Evolutionary conservation across 1,284 basidiomycete genomes (phyloP).

Genomic region (Omphalotus olearius): DNA sequence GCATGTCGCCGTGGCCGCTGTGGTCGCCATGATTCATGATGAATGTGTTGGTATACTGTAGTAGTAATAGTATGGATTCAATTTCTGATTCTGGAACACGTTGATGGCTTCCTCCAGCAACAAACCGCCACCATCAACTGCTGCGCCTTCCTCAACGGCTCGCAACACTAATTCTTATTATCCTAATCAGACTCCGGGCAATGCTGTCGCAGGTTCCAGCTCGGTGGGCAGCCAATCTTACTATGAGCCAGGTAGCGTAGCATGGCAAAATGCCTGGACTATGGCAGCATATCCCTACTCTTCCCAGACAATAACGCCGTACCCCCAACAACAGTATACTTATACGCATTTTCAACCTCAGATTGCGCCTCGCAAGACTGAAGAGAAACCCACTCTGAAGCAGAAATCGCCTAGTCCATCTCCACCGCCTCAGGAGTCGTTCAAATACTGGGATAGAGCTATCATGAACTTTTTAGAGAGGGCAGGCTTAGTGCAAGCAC

Average conservation of each 20-base stretch:
- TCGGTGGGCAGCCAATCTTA: slow-evolving; percentile 3
- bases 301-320: slow-evolving; percentile 4
- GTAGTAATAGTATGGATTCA: too few species aligned
- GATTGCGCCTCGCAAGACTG: background rate
- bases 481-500: slow-evolving; percentile 56
- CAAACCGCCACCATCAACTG: slow-evolving; percentile 6
- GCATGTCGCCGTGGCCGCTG: slow-evolving; percentile 45
- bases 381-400: slow-evolving; percentile 3
- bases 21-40: slow-evolving; percentile 37
- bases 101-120: slow-evolving; percentile 7
- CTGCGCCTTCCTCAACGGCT: background rate
- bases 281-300: slow-evolving; percentile 14
- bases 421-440: slow-evolving; percentile 37
- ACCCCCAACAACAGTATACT: slow-evolving; percentile 14
- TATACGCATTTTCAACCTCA: slow-evolving; percentile 9
- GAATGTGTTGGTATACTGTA: background rate
- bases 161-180: background rate
- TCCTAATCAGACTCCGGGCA: slow-evolving; percentile 1
- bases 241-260: slow-evolving; percentile 3
- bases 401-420: slow-evolving; percentile 22
- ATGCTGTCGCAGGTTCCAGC: slow-evolving; percentile 4
- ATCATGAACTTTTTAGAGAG: slow-evolving; percentile 50
- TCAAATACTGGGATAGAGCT: slow-evolving; percentile 59
- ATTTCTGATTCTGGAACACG: background rate
- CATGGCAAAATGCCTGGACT: slow-evolving; percentile 13